Base-by-base conservation (phyloP, 495 filamentous ascomycete genomes). In the Daldinia grandis region DNA sequence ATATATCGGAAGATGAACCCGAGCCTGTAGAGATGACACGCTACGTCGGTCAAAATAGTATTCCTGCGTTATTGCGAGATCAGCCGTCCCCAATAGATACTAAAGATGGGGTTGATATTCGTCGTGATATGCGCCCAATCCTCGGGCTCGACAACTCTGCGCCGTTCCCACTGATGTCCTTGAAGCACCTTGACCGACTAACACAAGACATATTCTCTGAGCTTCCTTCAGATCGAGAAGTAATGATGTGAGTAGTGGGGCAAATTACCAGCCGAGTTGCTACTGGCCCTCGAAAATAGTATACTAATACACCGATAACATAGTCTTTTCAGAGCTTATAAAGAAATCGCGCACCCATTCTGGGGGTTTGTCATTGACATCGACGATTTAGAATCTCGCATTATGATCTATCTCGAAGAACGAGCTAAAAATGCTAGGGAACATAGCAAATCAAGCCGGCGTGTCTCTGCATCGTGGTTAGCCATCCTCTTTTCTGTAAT, bases 71-170 rank as follows among this genome's bases (percentile, higher is more conserved):
- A 19, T 74, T 94, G 54, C 88, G 92, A 72, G 90, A 91, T 57
- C 84, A 86, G 70, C 79, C 84, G 7, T 78, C 81, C 14, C 76
- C 78, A 25, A 81, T 76, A 69, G 82, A 84, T 56, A 80, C 79
- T 50, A 79, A 80, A 28, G 81, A 78, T 57, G 83, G 84, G 27
- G 78, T 76, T 63, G 82, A 82, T 66, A 86, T 87, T 44, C 82
- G 84, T 56, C 78, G 81, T 72, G 91, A 90, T 68, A 92, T 95
- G 78, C 82, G 93, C 38, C 92, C 92, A 4, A 90, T 94, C 28
- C 84, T 95, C 37, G 92, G 92, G 12, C 86, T 95, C 17, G 92
- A 95, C 73, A 93, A 93, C 66, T 91, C 93, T 62, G 91, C 92
- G 27, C 92, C 92, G 24, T 95, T 94, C 78, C 92, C 92, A 19